Evolutionary conservation across 148 eudicot species (phyloP), one percentile per base, ranked within the genome.

Genomic region (Silene conica): DNA sequence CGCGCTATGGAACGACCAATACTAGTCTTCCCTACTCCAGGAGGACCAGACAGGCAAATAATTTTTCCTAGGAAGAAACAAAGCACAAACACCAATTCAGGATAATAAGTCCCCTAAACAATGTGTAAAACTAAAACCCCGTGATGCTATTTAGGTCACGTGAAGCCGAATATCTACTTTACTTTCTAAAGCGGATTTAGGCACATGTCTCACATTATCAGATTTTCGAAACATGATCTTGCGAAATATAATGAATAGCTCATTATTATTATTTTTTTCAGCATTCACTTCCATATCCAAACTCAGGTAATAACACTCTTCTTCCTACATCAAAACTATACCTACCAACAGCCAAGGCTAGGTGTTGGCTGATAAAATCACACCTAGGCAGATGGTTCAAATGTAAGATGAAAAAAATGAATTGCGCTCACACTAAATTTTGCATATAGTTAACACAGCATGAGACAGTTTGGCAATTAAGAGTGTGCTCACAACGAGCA

Each of bases 1-100:
- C 96, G 93, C 21, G 99, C 99, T 85, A 95, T 87, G 58, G 99
- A 95, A 78, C 99, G 97, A 55, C 99, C 99, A 77, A 95, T 92
- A 85, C 99, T 95, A 72, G 99, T 95, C 80, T 95, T 95, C 38
- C 99, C 99, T 76, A 95, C 99, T 69, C 99, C 99, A 45, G 99
- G 99, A 56, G 99, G 99, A 59, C 99, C 99, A 84, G 97, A 90
- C 71, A 95, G 83, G 79, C 99, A 95, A 7, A 92, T 83, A 38
- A 95, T 94, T 85, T 93, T 93, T 70, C 98, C 98, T 92, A 83
- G 16, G 21, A 45, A 75, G 26, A 73, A 61, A 67, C 16, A 38
- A 56, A 22, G 11, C 69, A 70, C 23, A 63, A 46, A 20, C 54
- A 31, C 60, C 26, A 63, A 18, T 63, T 34, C 26, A 56, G 41